These are phyloP conservation scores for Hypoxylon trugodes DNA, from an alignment of 495 filamentous ascomycete genomes.

Conservation along the genomic window DNA sequence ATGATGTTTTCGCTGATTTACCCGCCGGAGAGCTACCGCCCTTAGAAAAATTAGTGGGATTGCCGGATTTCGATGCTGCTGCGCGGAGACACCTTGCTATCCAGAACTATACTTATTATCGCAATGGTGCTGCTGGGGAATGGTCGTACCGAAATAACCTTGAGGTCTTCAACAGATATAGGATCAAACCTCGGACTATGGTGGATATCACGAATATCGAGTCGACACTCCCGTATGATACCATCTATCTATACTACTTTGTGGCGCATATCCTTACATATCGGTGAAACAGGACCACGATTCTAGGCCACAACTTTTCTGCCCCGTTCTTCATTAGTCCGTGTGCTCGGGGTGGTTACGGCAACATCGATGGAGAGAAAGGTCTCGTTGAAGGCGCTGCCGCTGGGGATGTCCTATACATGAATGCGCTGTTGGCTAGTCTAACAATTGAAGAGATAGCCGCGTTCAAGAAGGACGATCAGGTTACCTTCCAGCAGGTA, in stretches of 20 bases:
- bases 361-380: slow-evolving; percentile 46
- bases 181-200: slow-evolving; percentile 40
- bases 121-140: slow-evolving; percentile 52
- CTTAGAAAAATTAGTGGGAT: slow-evolving; percentile 42
- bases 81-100: slow-evolving; percentile 43
- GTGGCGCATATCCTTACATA: background rate
- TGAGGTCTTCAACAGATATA: slow-evolving; percentile 46
- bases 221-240: slow-evolving; percentile 35
- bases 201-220: slow-evolving; percentile 48
- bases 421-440: slow-evolving; percentile 40
- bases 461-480: slow-evolving; percentile 39
- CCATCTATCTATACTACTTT: background rate
- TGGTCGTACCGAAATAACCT: slow-evolving; percentile 54
- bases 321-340: slow-evolving; percentile 57
- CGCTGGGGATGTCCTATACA: slow-evolving; percentile 49
- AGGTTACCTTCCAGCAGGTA: slow-evolving; percentile 51
- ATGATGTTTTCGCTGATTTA: slow-evolving; percentile 28
- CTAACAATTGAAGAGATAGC: slow-evolving; percentile 50
- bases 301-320: slow-evolving; percentile 52
- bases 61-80: slow-evolving; percentile 50
- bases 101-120: slow-evolving; percentile 51
- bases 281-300: slow-evolving; percentile 39
- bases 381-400: slow-evolving; percentile 49
- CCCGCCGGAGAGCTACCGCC: slow-evolving; percentile 39
- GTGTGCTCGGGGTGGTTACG: slow-evolving; percentile 47